Base-by-base conservation (phyloP, 768 basidiomycete species). In the Pleurotus ostreatus region DNA sequence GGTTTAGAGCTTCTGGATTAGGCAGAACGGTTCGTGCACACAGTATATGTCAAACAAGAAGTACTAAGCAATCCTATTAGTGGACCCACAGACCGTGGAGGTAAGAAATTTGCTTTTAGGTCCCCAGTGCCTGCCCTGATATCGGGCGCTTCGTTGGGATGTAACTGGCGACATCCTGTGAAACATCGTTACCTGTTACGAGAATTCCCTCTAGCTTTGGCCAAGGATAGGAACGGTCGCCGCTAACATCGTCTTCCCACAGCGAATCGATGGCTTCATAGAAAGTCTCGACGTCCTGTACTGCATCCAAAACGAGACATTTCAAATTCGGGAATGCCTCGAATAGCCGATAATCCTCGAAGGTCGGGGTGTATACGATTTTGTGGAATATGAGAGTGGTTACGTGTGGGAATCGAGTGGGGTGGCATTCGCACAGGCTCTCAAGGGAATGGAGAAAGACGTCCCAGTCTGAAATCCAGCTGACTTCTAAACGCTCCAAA, bases 391-490 rank as follows among this genome's bases (percentile, higher is more conserved):
- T 53, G 20, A 53, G 51, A 5, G 51, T 39, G 37, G 51, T 40
- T 23, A 53, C 51, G 34, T 23, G 18, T 37, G 51, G 51, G 39
- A 53, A 53, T 22, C 41, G 39, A 22, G 51, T 39, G 3, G n/a
- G 39, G 20, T 53, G 51, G 22, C 51, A 53, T 13, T 41, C 20
- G 51, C 51, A 53, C 4, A 30, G 23, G 9, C 38, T 53, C 23
- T 53, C 51, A 4, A 53, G 51, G 9, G 51, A 53, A 23, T 40
- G 16, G 18, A 41, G 18, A 39, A 53, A 53, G 34, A 25, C 6
- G 2, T 41, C 37, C 51, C 51, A 53, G 22, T 53, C 51, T n/a
- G 51, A 53, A 15, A 53, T 53, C 51, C 51, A 53, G 39, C 51
- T 53, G 9, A 53, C 39, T 38, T 53, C 51, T 20, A 53, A 22